Conservation (phyloP, 1,139 yeast species). For the Meyerozyma carpophila region DNA sequence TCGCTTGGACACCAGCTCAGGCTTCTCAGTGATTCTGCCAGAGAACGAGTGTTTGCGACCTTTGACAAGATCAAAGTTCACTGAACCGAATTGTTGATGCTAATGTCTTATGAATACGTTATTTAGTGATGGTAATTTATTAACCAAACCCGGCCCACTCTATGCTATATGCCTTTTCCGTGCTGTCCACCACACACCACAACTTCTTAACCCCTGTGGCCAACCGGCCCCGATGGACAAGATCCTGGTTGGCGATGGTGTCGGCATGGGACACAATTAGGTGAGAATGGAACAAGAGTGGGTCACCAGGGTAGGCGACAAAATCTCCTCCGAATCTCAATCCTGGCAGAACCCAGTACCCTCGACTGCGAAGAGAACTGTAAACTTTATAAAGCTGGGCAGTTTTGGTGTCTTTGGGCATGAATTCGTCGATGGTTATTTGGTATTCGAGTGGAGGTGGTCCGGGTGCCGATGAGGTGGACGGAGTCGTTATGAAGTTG, state of each 20-base stretch:
- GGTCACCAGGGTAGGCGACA: conserved; percentile 93
- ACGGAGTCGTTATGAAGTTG: not conserved
- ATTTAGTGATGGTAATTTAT: not conserved
- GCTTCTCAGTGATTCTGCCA: not conserved
- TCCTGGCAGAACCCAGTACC: conserved; percentile 72
- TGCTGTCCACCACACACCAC: conserved; percentile 55
- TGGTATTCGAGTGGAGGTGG: not conserved
- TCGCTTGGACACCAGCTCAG: no score
- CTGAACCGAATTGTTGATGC: not conserved
- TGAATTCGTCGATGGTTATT: not conserved
- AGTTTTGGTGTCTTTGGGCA: conserved; percentile 7
- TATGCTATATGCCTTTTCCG: not conserved
- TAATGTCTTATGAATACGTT: not conserved
- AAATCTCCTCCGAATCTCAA: conserved; percentile 85
- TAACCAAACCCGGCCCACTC: conserved; percentile 1
- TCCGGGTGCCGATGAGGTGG: not conserved
- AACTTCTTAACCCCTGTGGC: conserved; percentile 91
- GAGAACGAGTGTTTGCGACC: not conserved
- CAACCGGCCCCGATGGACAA: conserved; percentile 79
- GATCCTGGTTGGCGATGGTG: conserved; percentile 45
- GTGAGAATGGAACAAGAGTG: conserved; percentile 85
- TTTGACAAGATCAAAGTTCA: not conserved
- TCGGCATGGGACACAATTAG: conserved; percentile 55
- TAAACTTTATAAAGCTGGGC: not conserved
- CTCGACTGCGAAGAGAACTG: conserved; percentile 37